These are phyloP conservation scores for Xylaria bambusicola DNA, from an alignment of 495 filamentous ascomycete genomes.

Conservation along the genomic window DNA sequence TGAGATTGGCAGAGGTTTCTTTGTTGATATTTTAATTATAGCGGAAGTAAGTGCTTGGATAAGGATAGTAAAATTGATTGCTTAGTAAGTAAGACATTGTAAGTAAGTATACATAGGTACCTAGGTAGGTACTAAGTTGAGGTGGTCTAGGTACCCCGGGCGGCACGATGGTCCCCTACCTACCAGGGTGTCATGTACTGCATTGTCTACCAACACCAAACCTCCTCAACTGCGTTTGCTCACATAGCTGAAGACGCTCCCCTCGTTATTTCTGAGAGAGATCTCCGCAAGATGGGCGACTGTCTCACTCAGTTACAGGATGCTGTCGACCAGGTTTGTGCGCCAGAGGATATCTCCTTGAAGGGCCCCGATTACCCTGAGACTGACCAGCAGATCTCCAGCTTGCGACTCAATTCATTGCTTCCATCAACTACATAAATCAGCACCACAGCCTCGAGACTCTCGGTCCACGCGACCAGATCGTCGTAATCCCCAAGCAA, in stretches of 20 bases:
- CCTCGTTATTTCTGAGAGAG: neutral
- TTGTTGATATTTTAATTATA: no score
- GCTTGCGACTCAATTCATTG: constrained; percentile 89
- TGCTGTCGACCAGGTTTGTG: constrained; percentile 79
- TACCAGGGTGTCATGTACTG: no score
- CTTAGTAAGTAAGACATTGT: no score
- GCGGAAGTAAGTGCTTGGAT: no score
- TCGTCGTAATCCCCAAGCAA: constrained; percentile 55
- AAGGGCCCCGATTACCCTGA: neutral
- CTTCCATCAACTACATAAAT: constrained; percentile 78
- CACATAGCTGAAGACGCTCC: neutral
- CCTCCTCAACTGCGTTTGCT: no score
- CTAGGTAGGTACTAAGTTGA: no score
- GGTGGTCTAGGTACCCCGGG: no score
- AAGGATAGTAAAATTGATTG: no score
- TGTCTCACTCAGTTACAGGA: constrained; percentile 93
- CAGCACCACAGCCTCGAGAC: constrained; percentile 76
- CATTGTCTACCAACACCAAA: no score
- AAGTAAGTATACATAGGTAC: no score
- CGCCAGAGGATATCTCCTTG: neutral
- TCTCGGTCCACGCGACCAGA: constrained; percentile 60
- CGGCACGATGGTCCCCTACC: no score
- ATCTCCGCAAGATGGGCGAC: constrained; percentile 74
- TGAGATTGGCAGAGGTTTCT: no score
- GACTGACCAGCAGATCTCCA: constrained; percentile 37